phyloP scores from a whole-genome alignment of 73 alveolate species.

The Durusdinium trenchii region DNA sequence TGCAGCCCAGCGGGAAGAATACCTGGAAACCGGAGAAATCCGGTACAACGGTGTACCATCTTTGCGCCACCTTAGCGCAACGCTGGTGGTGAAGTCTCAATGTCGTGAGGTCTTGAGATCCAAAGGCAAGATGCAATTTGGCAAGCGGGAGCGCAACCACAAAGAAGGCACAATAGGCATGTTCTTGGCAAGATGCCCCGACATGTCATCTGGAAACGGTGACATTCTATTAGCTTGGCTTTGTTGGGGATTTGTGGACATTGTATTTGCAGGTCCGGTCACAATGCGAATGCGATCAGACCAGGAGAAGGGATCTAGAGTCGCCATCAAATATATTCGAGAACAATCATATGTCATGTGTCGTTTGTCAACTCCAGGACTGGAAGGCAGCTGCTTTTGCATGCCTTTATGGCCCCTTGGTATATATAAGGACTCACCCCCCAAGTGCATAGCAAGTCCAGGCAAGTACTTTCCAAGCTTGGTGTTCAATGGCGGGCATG shows the following conservation, averaged over 20 bases:
- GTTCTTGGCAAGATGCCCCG: too few species aligned
- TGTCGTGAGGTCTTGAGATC: slow-evolving; percentile 68
- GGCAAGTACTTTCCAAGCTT: not conserved
- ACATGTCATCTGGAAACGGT: not conserved
- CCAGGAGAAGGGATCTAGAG: slow-evolving; percentile 9
- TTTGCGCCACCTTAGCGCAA: too few species aligned
- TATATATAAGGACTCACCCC: not conserved
- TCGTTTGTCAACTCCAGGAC: too few species aligned
- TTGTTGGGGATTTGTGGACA: not conserved
- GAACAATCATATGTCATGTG: too few species aligned
- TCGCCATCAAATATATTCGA: too few species aligned
- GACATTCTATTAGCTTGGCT: too few species aligned
- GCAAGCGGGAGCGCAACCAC: slow-evolving; percentile 85
- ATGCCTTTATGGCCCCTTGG: slow-evolving; percentile 45
- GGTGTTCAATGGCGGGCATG: not conserved
- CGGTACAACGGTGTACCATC: too few species aligned
- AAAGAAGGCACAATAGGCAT: slow-evolving; percentile 92
- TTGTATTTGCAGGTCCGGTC: slow-evolving; percentile 25
- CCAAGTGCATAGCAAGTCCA: not conserved
- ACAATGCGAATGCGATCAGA: slow-evolving; percentile 93
- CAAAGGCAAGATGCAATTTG: slow-evolving; percentile 88
- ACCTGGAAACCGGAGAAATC: not conserved
- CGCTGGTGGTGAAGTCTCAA: too few species aligned
- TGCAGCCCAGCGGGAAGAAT: not conserved
- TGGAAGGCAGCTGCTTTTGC: slow-evolving; percentile 83